Conservation (phyloP, 495 filamentous ascomycete species). For the Tuber microsphaerosporum region DNA sequence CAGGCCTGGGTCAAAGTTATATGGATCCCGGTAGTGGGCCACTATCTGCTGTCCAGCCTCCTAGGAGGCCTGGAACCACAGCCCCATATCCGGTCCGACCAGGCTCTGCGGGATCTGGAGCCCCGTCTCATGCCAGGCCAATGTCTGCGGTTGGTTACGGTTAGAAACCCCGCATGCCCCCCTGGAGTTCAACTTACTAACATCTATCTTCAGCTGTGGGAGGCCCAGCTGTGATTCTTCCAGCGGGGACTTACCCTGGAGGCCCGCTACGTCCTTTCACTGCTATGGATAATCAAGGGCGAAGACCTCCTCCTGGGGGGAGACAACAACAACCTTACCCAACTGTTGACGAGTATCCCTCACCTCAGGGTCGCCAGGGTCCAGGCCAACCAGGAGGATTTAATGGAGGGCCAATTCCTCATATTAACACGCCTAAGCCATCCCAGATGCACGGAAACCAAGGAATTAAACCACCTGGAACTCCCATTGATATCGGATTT, state of each 20-base stretch:
- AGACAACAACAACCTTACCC: constrained; percentile 10
- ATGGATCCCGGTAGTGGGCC: constrained; percentile 16
- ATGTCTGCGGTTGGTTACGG: constrained; percentile 43
- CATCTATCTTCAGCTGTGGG: constrained; percentile 34
- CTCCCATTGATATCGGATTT: constrained; percentile 39
- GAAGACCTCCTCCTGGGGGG: constrained; percentile 24
- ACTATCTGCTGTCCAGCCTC: constrained; percentile 25
- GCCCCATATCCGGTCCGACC: constrained; percentile 33
- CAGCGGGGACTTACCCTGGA: constrained; percentile 37
- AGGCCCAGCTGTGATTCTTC: constrained; percentile 35
- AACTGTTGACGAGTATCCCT: constrained; percentile 3
- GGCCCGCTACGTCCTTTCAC: constrained; percentile 29
- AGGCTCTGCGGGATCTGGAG: constrained; percentile 33
- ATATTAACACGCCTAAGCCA: constrained; percentile 24
- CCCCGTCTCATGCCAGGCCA: constrained; percentile 47
- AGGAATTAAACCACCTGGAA: constrained; percentile 7
- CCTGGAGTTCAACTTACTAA: constrained; percentile 33
- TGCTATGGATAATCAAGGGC: constrained; percentile 24
- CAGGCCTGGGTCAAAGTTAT: constrained; percentile 22
- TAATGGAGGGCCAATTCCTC: constrained; percentile 23
- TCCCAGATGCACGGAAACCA: constrained; percentile 10
- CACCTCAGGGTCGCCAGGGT: constrained; percentile 21
- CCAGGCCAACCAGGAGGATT: constrained; percentile 25
- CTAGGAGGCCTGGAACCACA: constrained; percentile 29
- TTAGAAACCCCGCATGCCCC: constrained; percentile 29